phyloP scores from a whole-genome alignment of 2,329 filamentous ascomycete genomes.

The Paracamarosporium sp. region DNA sequence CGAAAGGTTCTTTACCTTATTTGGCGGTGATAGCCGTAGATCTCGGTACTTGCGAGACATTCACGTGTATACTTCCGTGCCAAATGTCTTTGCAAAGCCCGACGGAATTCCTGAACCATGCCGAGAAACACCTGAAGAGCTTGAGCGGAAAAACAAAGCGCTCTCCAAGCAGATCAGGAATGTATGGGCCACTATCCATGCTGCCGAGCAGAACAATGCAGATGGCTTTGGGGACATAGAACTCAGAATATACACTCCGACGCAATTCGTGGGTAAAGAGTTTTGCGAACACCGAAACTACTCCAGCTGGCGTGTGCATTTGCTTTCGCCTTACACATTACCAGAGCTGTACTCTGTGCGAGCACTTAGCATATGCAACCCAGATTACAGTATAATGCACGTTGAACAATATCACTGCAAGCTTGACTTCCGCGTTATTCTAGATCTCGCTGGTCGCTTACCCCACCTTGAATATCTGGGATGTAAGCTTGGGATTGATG shows the following conservation, averaged over 20 bases:
- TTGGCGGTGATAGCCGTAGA: background rate
- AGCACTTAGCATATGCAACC: background rate
- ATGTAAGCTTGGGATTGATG: background rate
- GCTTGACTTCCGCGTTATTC: background rate
- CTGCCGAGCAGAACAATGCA: background rate
- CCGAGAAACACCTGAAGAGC: background rate
- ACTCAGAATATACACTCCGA: background rate
- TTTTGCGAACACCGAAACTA: background rate
- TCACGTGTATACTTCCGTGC: background rate
- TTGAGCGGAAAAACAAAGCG: background rate
- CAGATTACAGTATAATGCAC: background rate
- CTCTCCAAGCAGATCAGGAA: background rate
- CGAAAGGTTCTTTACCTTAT: background rate
- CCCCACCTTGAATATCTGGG: background rate
- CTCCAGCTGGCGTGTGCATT: conserved; percentile 1
- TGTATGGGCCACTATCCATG: background rate
- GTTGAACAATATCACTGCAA: background rate
- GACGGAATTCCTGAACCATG: background rate
- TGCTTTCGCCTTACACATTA: background rate
- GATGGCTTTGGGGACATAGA: background rate
- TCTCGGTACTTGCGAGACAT: background rate
- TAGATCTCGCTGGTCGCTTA: background rate
- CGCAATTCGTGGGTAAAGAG: background rate
- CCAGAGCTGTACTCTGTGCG: background rate
- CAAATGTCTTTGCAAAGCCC: background rate